Percentiles rank a stretch among this genome's conserved stretches.
Evolutionary conservation across 768 basidiomycete genomes (phyloP).

Genomic region (Brasilioporus rufonigricans): DNA sequence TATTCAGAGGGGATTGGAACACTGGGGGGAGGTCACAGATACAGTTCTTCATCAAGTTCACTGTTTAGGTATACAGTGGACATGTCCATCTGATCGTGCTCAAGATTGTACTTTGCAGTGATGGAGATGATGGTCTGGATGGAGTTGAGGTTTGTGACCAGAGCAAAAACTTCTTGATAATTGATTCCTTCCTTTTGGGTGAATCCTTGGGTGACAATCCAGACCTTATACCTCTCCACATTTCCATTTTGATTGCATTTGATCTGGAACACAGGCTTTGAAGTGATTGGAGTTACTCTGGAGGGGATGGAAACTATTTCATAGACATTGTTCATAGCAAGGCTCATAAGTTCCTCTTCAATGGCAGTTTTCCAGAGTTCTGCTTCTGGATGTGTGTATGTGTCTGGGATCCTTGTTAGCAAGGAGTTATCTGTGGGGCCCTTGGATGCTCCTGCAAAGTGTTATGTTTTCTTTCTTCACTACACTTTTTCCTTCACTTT

Average conservation of each 20-base stretch:
- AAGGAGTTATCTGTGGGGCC: too few relatives aligned
- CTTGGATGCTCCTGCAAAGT: too few relatives aligned
- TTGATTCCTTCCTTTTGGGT: slow-evolving; percentile 1
- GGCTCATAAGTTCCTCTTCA: background rate
- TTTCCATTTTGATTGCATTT: background rate
- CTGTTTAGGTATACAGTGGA: slow-evolving; percentile 15
- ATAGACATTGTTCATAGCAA: background rate
- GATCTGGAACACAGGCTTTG: background rate
- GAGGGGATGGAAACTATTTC: background rate
- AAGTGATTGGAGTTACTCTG: background rate
- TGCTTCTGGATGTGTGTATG: background rate
- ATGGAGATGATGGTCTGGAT: background rate
- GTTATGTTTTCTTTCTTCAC: too few relatives aligned
- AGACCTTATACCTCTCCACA: background rate
- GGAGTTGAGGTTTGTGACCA: slow-evolving; percentile 3
- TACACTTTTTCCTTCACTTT: too few relatives aligned
- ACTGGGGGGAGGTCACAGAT: background rate
- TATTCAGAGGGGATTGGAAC: background rate
- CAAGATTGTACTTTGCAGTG: background rate
- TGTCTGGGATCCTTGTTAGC: too few relatives aligned
- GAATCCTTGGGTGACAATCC: background rate
- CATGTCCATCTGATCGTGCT: slow-evolving; percentile 4
- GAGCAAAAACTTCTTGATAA: slow-evolving; percentile 4
- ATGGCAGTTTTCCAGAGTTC: background rate
- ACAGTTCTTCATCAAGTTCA: slow-evolving; percentile 25